Evolutionary conservation across 108 stramenopile species (phyloP), one percentile per base, ranked within the genome.

Genomic region (Chaetoceros muelleri): DNA sequence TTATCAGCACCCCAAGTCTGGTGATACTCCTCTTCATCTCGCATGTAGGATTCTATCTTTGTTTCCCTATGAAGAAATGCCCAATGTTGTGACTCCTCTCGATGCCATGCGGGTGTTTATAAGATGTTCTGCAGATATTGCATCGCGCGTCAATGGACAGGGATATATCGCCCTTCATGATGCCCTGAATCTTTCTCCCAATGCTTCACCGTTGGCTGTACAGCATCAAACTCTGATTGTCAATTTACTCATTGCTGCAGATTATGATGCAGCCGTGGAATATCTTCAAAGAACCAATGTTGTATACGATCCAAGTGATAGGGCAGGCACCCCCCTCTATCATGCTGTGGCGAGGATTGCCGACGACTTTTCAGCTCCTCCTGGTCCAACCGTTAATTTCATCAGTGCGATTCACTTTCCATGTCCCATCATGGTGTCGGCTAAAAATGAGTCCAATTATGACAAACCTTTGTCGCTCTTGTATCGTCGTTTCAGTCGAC

Each of bases 401-500:
- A 58, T 76, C 31, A 24, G 46, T 5, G 44, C 57, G 3, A 40
- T 65, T 51, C 49, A 52, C 27, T 68, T 3, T 46, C 28, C 52
- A 0, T 24, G 20, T 53, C 45, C 40, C 8, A 34, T 10, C 24
- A 64, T 72, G 58, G 50, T 56, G 1, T 57, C 64, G 13, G 50
- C 61, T 19, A 65, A 71, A 2, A 79, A 73, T 64, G 44, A 55
- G 2, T 53, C 57, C 0, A 73, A 80, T 47, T 82, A 77, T 30
- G 89, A 91, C 53, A 76, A 85, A 55, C 83, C 84, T 13, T 49
- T 91, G 24, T 69, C 80, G 29, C 65, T 91, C 62, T 65, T 91
- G 40, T 91, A 87, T 52, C 79, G 89, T 30, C 73, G 85, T 22
- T 91, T 87, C 58, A 81, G 81, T 0, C 49, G 83, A 31, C 89